Conservation (phyloP, 208 protist species). For the Leptomonas seymouri region DNA sequence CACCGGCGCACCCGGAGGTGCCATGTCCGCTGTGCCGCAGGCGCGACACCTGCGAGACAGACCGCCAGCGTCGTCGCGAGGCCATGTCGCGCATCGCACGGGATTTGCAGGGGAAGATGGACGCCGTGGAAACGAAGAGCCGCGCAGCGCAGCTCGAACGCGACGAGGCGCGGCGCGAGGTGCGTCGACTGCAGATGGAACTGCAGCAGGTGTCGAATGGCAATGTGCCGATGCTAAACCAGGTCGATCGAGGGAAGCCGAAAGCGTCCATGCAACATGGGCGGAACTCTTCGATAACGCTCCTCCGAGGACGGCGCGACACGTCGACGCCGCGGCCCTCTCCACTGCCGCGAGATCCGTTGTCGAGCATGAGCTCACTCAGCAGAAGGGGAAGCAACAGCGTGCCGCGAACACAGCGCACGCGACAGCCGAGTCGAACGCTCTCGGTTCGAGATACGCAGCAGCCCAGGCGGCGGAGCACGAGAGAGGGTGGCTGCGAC, state of each 20-base stretch:
- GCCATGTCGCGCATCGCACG: conserved; percentile 72
- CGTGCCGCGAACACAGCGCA: neutral
- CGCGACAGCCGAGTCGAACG: neutral
- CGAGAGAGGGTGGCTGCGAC: neutral
- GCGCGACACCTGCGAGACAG: conserved; percentile 52
- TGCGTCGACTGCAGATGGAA: conserved; percentile 50
- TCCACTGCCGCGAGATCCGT: too few species aligned
- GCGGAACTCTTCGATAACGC: conserved; percentile 6
- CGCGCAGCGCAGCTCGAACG: conserved; percentile 73
- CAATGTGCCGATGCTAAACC: neutral
- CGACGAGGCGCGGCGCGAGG: conserved; percentile 55
- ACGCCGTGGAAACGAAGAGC: conserved; percentile 67
- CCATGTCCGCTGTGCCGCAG: conserved; percentile 77
- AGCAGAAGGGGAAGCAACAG: neutral
- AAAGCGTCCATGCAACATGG: neutral
- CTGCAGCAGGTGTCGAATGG: conserved; percentile 36
- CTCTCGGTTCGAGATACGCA: neutral
- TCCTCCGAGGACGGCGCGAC: neutral
- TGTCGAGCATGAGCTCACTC: neutral
- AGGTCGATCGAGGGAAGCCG: neutral
- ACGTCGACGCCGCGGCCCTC: conserved; percentile 12
- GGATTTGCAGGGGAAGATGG: conserved; percentile 76
- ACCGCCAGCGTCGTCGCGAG: conserved; percentile 54
- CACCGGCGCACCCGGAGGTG: conserved; percentile 69
- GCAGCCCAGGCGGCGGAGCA: neutral